Percentiles rank a stretch among this genome's conserved stretches.
Evolutionary conservation across 306 rosid genomes (phyloP).

Genomic region (Trichosanthes truncata): DNA sequence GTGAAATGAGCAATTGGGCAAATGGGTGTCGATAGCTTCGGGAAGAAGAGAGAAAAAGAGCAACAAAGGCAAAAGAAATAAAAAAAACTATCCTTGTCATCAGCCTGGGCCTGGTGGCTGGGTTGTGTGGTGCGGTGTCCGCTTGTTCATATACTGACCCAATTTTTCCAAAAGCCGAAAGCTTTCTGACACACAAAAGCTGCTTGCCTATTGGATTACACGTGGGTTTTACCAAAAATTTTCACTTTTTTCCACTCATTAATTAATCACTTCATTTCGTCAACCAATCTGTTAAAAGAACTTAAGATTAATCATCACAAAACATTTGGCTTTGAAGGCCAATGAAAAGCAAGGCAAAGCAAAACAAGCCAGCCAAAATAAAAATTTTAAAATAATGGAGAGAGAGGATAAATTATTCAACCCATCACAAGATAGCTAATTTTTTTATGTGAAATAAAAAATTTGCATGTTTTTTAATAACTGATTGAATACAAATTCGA

Average conservation of each 20-base stretch:
- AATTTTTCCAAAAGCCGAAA: background rate
- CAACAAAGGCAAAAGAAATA: background rate
- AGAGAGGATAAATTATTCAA: too few species aligned
- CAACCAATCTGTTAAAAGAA: background rate
- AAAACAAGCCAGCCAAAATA: too few species aligned
- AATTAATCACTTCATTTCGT: background rate
- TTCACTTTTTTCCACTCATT: background rate
- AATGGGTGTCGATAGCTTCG: constrained; percentile 15
- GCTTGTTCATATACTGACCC: constrained; percentile 12
- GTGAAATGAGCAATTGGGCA: background rate
- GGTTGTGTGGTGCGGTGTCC: background rate
- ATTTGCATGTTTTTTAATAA: too few species aligned
- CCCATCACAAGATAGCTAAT: too few species aligned
- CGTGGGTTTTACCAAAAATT: background rate
- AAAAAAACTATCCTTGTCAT: background rate
- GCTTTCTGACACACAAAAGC: constrained; percentile 8
- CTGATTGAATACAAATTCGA: too few species aligned
- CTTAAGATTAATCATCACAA: background rate
- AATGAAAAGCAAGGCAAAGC: too few species aligned
- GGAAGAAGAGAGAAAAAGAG: constrained; percentile 1
- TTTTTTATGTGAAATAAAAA: too few species aligned
- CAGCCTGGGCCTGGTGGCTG: constrained; percentile 9
- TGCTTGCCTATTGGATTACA: background rate
- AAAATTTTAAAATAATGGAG: too few species aligned
- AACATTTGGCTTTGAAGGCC: too few species aligned